Percentiles rank a stretch among this genome's conserved stretches.
phyloP scores from a whole-genome alignment of 345 rosid genomes.

The Arabidopsis thaliana region TAIR10.1 NC_003074.8:17031001-17031500 shows the following conservation, averaged over 20 bases:
- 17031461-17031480: conserved; percentile 50
- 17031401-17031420: not conserved
- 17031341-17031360: no score
- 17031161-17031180: conserved; percentile 40
- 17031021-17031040: no score
- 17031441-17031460: conserved; percentile 37
- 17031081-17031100: conserved; percentile 30
- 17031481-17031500: conserved; percentile 61
- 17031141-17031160: conserved; percentile 53
- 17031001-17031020: no score
- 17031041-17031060: not conserved
- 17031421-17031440: not conserved
- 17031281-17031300: no score
- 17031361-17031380: not conserved
- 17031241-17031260: conserved; percentile 38
- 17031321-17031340: no score
- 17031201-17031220: conserved; percentile 28
- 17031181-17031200: conserved; percentile 35
- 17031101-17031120: conserved; percentile 33
- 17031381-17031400: not conserved
- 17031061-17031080: conserved; percentile 23
- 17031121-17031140: conserved; percentile 36
- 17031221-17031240: conserved; percentile 28
- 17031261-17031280: conserved; percentile 2
- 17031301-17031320: no score